These are phyloP conservation scores for Agrocybe pediades DNA, from an alignment of 768 basidiomycete genomes.

Conservation along the genomic window DNA sequence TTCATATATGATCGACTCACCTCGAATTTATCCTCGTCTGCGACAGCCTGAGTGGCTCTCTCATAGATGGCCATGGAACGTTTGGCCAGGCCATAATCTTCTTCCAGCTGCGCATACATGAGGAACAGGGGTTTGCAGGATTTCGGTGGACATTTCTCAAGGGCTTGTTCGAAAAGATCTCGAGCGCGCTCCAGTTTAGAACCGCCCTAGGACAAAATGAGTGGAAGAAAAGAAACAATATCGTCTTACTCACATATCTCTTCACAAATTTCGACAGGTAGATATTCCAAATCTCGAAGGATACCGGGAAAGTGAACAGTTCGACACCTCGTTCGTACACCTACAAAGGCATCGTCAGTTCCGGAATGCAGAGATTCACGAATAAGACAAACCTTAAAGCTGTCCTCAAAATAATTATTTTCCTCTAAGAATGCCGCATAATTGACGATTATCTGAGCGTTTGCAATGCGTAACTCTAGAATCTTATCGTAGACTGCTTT, in stretches of 20 bases:
- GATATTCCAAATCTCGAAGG: slow-evolving; percentile 99
- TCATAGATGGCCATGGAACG: slow-evolving; percentile 96
- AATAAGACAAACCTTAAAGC: slow-evolving; percentile 77
- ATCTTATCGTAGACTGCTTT: slow-evolving; percentile 97
- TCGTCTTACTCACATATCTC: slow-evolving; percentile 73
- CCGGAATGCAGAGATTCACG: no score
- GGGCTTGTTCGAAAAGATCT: slow-evolving; percentile 96
- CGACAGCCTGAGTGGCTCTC: slow-evolving; percentile 84
- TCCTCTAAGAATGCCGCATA: slow-evolving; percentile 97
- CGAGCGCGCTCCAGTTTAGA: slow-evolving; percentile 94
- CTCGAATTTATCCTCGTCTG: slow-evolving; percentile 93
- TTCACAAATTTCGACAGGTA: slow-evolving; percentile 97
- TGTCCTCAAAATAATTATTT: slow-evolving; percentile 97
- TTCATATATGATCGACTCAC: slow-evolving; percentile 41
- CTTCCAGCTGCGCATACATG: slow-evolving; percentile 95
- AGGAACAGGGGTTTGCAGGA: slow-evolving; percentile 94
- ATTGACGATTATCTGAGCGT: slow-evolving; percentile 97
- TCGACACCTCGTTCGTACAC: slow-evolving; percentile 98
- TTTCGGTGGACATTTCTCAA: slow-evolving; percentile 95
- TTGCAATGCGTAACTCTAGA: slow-evolving; percentile 93
- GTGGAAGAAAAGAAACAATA: not conserved
- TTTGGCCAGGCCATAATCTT: slow-evolving; percentile 93
- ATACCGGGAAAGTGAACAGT: slow-evolving; percentile 95
- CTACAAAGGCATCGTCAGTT: slow-evolving; percentile 37
- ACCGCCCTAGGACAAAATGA: slow-evolving; percentile 62